Conservation (phyloP, 495 filamentous ascomycete species). For the Penicillium turbatum region DNA sequence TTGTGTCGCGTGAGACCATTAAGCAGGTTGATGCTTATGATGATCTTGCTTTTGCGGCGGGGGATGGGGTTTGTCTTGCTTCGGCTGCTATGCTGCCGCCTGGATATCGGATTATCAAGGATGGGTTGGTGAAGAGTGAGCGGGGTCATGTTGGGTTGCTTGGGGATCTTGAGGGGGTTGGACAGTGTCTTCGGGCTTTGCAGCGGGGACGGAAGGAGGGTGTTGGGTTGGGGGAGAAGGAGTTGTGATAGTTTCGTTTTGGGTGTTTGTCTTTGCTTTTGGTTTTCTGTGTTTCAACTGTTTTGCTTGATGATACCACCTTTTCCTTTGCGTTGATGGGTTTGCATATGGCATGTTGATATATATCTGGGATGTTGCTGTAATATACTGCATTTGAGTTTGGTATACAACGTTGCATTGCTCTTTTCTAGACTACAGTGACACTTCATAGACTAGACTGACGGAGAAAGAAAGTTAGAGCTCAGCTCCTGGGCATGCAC, state of each 20-base stretch:
- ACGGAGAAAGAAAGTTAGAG: neutral
- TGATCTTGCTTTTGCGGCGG: slow-evolving; percentile 77
- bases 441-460: neutral
- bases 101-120: slow-evolving; percentile 68
- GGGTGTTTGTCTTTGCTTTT: neutral
- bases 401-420: neutral
- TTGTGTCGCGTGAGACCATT: slow-evolving; percentile 64
- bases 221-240: slow-evolving; percentile 53
- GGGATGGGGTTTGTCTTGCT: slow-evolving; percentile 87
- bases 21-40: slow-evolving; percentile 77
- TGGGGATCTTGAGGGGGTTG: slow-evolving; percentile 80
- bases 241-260: neutral
- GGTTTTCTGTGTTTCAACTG: no score
- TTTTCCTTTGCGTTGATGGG: neutral
- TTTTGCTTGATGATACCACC: slow-evolving; percentile 21
- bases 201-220: slow-evolving; percentile 62
- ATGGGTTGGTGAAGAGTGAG: slow-evolving; percentile 73
- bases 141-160: slow-evolving; percentile 81
- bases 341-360: neutral
- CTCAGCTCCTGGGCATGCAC: neutral
- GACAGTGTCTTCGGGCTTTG: slow-evolving; percentile 65
- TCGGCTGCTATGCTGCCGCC: slow-evolving; percentile 78
- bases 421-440: no score
- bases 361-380: neutral
- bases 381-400: slow-evolving; percentile 1